phyloP scores from a whole-genome alignment of 78 protist species.

The Chrysochromulina tobinii region DNA sequence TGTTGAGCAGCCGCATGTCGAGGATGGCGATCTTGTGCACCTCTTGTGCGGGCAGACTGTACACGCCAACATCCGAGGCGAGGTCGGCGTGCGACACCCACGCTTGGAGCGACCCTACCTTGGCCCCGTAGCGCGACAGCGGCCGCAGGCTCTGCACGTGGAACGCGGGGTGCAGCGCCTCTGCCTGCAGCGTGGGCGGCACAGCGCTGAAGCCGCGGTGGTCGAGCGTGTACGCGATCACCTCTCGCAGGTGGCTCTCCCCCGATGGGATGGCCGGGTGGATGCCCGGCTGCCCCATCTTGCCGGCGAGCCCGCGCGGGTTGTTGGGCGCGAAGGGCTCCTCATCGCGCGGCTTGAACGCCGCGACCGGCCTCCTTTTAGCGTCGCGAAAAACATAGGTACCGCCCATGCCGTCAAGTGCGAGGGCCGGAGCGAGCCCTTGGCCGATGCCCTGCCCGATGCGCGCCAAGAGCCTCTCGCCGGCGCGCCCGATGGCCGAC shows the following conservation, averaged over 20 bases:
- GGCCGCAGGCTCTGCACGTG: not conserved
- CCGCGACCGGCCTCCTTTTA: not conserved
- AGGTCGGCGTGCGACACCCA: not conserved
- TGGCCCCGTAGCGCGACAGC: not conserved
- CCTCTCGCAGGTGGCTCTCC: slow-evolving; percentile 40
- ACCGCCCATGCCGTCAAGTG: slow-evolving; percentile 38
- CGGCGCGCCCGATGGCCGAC: not conserved
- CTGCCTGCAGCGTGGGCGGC: slow-evolving; percentile 28
- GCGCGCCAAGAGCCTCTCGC: not conserved
- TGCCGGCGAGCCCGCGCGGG: slow-evolving; percentile 37
- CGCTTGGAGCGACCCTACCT: too few species aligned
- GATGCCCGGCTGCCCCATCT: slow-evolving; percentile 40
- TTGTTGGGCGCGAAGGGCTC: slow-evolving; percentile 46
- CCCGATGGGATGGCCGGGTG: slow-evolving; percentile 16
- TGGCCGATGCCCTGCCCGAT: slow-evolving; percentile 3
- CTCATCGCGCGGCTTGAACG: slow-evolving; percentile 44
- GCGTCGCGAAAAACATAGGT: slow-evolving; percentile 32
- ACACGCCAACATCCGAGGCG: not conserved
- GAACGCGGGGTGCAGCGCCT: slow-evolving; percentile 3
- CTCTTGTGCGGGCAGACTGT: not conserved
- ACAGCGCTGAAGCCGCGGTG: slow-evolving; percentile 11
- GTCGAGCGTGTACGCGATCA: slow-evolving; percentile 41
- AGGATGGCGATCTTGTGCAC: slow-evolving; percentile 47
- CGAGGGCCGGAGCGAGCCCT: slow-evolving; percentile 34
- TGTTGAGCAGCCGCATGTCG: slow-evolving; percentile 49